A percentile compares a stretch with the other conserved stretches of the same genome.
phyloP scores from a whole-genome alignment of 306 rosid species.

The Ochetophila trinervis region DNA sequence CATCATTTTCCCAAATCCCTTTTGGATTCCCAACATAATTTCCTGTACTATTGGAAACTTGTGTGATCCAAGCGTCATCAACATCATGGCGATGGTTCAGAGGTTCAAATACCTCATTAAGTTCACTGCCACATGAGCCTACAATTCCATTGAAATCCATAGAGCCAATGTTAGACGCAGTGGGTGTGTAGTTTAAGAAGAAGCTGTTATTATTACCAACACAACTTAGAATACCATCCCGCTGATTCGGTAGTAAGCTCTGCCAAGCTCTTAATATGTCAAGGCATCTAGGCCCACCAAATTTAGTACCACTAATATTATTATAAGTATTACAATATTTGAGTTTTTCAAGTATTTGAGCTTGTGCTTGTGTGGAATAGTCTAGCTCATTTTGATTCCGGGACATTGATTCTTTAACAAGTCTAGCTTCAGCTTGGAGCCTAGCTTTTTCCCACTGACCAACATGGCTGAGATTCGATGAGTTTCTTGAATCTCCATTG shows the following conservation, averaged over 20 bases:
- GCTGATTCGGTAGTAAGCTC: neutral
- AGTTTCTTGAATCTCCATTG: constrained; percentile 2
- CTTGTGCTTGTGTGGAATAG: no score
- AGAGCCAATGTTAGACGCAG: neutral
- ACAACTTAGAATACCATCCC: no score
- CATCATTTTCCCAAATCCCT: no score
- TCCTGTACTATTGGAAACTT: neutral
- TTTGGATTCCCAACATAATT: neutral
- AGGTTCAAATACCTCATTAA: neutral
- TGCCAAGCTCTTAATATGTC: constrained; percentile 21
- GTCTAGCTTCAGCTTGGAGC: constrained; percentile 29
- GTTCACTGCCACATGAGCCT: neutral
- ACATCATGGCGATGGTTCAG: neutral
- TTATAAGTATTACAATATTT: no score
- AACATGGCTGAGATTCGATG: constrained; percentile 25
- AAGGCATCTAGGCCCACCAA: constrained; percentile 1
- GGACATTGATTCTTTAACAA: constrained; percentile 6
- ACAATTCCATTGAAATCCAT: neutral
- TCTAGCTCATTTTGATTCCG: no score
- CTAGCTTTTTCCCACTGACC: constrained; percentile 30
- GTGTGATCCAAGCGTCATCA: neutral
- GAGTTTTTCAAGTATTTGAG: no score
- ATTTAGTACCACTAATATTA: neutral
- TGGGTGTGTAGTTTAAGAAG: neutral
- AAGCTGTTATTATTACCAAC: no score